These are phyloP conservation scores for Agaricus blazei DNA, from an alignment of 768 basidiomycete species.

Conservation along the genomic window DNA sequence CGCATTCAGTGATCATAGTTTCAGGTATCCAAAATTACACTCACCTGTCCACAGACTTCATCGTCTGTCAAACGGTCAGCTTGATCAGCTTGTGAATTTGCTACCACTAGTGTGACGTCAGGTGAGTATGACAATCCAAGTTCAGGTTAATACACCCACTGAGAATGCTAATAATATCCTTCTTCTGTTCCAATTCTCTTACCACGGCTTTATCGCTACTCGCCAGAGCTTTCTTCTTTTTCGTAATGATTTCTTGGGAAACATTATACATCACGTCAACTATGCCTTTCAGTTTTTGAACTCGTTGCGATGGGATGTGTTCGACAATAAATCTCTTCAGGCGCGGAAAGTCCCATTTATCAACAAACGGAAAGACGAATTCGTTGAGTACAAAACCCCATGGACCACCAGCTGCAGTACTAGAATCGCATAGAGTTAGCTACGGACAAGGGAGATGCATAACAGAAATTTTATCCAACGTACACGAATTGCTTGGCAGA, in stretches of 20 bases:
- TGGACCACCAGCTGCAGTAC: not conserved
- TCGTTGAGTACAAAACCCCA: slow-evolving; percentile 3
- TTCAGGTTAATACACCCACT: slow-evolving; percentile 20
- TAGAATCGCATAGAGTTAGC: not conserved
- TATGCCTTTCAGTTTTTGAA: slow-evolving; percentile 23
- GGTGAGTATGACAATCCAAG: not conserved
- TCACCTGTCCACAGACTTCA: slow-evolving; percentile 30
- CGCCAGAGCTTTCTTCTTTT: slow-evolving; percentile 28
- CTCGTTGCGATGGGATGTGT: slow-evolving; percentile 22
- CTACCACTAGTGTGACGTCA: slow-evolving; percentile 21
- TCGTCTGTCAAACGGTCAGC: slow-evolving; percentile 27
- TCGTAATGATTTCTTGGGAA: slow-evolving; percentile 27
- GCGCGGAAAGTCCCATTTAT: slow-evolving; percentile 17
- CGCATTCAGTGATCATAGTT: not conserved
- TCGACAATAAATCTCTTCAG: slow-evolving; percentile 32
- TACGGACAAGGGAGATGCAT: not conserved
- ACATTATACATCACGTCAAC: slow-evolving; percentile 26
- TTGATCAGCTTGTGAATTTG: slow-evolving; percentile 24
- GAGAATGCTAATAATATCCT: slow-evolving; percentile 39
- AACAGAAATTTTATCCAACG: slow-evolving; percentile 4
- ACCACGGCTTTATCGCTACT: slow-evolving; percentile 27
- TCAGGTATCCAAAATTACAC: slow-evolving; percentile 1
- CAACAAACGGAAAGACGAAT: slow-evolving; percentile 2
- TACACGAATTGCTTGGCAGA: slow-evolving; percentile 23
- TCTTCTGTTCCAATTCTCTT: slow-evolving; percentile 24